Evolutionary conservation across 352 stramenopile species (phyloP).

Genomic region (Globisporangium solare): DNA sequence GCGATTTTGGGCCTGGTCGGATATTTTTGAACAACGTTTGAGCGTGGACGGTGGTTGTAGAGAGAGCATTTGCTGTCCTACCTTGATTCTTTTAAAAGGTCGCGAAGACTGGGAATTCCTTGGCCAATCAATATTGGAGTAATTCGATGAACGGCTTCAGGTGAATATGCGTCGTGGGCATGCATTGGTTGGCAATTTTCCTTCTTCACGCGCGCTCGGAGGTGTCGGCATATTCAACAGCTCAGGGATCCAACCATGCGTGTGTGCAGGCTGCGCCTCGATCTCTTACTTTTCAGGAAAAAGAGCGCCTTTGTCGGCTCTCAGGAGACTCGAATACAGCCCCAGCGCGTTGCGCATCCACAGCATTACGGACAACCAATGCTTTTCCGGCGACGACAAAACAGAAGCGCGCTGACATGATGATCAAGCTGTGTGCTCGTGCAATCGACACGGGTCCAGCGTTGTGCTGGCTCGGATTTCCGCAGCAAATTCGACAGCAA

Average conservation of each 20-base stretch:
- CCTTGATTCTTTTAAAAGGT: neutral
- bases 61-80: neutral
- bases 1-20: too few relatives aligned
- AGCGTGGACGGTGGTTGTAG: neutral
- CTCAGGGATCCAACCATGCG: neutral
- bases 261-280: slow-evolving; percentile 26
- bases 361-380: slow-evolving; percentile 20
- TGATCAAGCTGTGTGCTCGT: slow-evolving; percentile 25
- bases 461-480: slow-evolving; percentile 39
- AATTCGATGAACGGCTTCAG: neutral
- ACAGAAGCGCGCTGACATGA: slow-evolving; percentile 14
- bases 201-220: neutral
- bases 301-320: slow-evolving; percentile 22
- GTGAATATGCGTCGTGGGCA: neutral
- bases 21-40: neutral
- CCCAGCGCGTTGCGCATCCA: slow-evolving; percentile 24
- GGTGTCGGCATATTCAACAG: neutral
- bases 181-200: neutral
- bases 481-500: slow-evolving; percentile 23
- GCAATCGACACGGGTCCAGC: slow-evolving; percentile 21
- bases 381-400: slow-evolving; percentile 9
- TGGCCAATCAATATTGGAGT: neutral
- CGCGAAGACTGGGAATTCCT: neutral
- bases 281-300: slow-evolving; percentile 23
- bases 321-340: neutral